phyloP scores from a whole-genome alignment of 2,329 filamentous ascomycete genomes.

The Malbranchea zuffiana region DNA sequence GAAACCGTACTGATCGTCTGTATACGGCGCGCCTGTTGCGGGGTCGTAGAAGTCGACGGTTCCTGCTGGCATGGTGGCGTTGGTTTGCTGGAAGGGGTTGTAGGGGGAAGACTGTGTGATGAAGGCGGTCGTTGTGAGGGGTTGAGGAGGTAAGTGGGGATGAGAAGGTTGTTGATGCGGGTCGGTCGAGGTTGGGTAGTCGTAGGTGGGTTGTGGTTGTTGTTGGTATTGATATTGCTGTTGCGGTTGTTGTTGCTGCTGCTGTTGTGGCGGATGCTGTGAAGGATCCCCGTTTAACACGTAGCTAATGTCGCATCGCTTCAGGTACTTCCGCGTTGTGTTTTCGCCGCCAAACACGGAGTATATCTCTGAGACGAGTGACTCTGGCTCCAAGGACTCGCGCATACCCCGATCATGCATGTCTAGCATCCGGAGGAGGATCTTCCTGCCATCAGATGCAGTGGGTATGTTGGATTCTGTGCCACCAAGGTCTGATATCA shows the following conservation, averaged over 20 bases:
- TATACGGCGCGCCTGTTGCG: too few species aligned
- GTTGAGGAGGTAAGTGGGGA: too few species aligned
- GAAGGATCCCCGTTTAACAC: conserved; percentile 12
- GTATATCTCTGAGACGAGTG: conserved; percentile 19
- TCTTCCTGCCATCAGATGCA: conserved; percentile 17
- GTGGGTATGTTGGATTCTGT: conserved; percentile 15
- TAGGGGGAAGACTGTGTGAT: too few species aligned
- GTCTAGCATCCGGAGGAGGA: conserved; percentile 20
- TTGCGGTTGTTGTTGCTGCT: not conserved
- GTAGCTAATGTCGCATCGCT: conserved; percentile 16
- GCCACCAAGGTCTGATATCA: conserved; percentile 18
- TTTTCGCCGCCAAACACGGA: conserved; percentile 21
- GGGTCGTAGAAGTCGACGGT: too few species aligned
- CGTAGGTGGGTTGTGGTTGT: not conserved
- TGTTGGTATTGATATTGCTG: not conserved
- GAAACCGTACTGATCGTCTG: too few species aligned
- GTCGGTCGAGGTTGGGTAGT: not conserved
- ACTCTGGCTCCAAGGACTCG: conserved; percentile 16
- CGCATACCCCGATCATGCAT: conserved; percentile 17
- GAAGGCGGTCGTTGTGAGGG: too few species aligned
- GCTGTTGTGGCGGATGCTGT: not conserved
- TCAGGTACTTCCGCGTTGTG: conserved; percentile 21
- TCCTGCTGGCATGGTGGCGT: too few species aligned
- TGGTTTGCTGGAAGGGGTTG: too few species aligned
- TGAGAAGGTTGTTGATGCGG: not conserved